Base-by-base conservation (phyloP, 768 basidiomycete genomes). In the Tulasnella sp. region DNA sequence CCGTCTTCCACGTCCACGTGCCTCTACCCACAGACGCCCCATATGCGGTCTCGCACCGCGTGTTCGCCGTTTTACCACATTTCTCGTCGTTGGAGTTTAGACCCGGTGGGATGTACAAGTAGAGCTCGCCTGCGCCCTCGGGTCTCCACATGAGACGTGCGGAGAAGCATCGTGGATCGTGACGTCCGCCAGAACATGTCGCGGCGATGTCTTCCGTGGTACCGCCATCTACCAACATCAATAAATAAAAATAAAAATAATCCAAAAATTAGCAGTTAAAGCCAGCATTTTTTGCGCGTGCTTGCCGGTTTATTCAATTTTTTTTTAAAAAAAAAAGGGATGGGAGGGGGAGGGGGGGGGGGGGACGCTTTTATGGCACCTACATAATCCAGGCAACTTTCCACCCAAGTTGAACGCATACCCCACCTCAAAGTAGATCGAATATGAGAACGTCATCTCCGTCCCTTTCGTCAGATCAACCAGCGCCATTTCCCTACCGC, bases 61-160 rank as follows among this genome's bases (percentile, higher is more conserved):
- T 55, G 34, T 7, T 38, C 4, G 80, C 77, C 21, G 73, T 63
- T 24, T 78, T 69, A 68, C 73, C 62, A 73, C 80, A 81, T 11
- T 27, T 19, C 5, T 24, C 43, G 22, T 38, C 54, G 49, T 51
- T 56, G n/a, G n/a, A n/a, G 29, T 43, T 49, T 21, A 24, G 10
- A 22, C n/a, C n/a, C 25, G 42, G 54, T 3, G 84, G 84, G 31
- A 83, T 75, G 71, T 87, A 86, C 60, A 82, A 80, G 75, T 86
- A 85, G 49, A 85, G 65, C 71, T 86, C 84, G 41, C 83, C 84
- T 25, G 66, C 70, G 49, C 80, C 82, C 2, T 76, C 68, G 3
- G 69, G 81, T 80, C 82, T 77, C 80, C 80, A 86, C 84, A 87
- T 85, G 46, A 84, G 71, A 62, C 83, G 79, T 42, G 75, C 75